Conservation (phyloP, 148 eudicot species). For the Camellia lanceoleosa region DNA sequence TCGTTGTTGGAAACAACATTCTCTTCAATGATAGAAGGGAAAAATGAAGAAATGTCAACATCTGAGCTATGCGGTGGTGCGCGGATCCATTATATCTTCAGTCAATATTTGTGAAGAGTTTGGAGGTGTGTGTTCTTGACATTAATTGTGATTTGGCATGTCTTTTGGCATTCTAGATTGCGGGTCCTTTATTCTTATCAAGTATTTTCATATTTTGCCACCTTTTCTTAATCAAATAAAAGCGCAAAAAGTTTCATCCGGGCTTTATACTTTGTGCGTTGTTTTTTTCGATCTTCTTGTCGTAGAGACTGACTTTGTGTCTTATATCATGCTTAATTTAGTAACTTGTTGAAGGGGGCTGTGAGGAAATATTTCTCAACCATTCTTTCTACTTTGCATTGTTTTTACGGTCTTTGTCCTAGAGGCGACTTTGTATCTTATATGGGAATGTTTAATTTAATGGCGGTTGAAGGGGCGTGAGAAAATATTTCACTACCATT, state of each 20-base stretch:
- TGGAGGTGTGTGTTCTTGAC: constrained; percentile 62
- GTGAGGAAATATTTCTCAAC: too few relatives aligned
- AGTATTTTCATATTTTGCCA: too few relatives aligned
- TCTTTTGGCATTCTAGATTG: constrained; percentile 6
- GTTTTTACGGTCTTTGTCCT: too few relatives aligned
- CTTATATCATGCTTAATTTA: background rate
- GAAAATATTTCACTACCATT: background rate
- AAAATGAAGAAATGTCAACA: constrained; percentile 94
- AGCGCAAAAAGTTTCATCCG: too few relatives aligned
- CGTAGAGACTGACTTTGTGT: background rate
- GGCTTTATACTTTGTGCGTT: too few relatives aligned
- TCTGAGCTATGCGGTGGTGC: constrained; percentile 98
- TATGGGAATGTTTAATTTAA: too few relatives aligned
- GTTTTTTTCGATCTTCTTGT: background rate
- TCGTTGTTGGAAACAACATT: constrained; percentile 60
- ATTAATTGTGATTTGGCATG: background rate
- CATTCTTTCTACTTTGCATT: too few relatives aligned
- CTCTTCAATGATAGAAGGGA: constrained; percentile 92
- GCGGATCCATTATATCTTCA: constrained; percentile 93
- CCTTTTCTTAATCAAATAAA: too few relatives aligned
- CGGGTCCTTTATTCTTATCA: too few relatives aligned
- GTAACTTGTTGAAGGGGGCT: too few relatives aligned
- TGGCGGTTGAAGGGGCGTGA: too few relatives aligned
- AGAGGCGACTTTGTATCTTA: too few relatives aligned
- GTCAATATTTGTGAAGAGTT: constrained; percentile 81